A percentile compares a stretch with the other conserved stretches of the same genome.
Conservation (phyloP, 2,329 filamentous ascomycete genomes). For the Paraphoma chrysanthemicola region DNA sequence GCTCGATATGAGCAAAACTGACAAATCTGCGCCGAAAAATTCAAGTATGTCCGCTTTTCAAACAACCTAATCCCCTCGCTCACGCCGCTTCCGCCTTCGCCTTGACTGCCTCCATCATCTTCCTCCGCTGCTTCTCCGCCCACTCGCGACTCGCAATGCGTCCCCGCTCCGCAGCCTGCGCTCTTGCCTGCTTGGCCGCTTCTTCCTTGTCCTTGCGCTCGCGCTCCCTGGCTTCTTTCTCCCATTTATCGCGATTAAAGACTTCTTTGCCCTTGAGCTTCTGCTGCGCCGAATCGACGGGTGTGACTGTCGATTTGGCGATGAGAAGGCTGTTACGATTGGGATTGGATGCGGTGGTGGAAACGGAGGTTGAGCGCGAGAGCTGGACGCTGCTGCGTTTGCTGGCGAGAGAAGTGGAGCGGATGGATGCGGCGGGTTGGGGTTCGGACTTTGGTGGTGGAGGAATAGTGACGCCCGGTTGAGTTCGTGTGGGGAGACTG, state of each 20-base stretch:
- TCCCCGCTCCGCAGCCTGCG: constrained; percentile 55
- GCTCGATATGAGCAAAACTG: too few species aligned
- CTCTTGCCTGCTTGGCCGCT: constrained; percentile 54
- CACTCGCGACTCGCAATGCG: constrained; percentile 55
- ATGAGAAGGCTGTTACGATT: constrained; percentile 35
- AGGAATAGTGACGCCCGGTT: constrained; percentile 21
- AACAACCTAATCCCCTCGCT: background rate
- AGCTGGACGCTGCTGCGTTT: constrained; percentile 31
- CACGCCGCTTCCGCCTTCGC: constrained; percentile 4
- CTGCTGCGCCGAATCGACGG: constrained; percentile 38
- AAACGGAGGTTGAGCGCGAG: constrained; percentile 28
- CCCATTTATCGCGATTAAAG: constrained; percentile 53
- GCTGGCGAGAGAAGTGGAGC: constrained; percentile 22
- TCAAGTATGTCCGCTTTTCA: too few species aligned
- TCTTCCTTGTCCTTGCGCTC: constrained; percentile 56
- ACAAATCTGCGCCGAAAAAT: too few species aligned
- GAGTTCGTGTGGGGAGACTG: constrained; percentile 54
- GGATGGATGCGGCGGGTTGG: constrained; percentile 10
- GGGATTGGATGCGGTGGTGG: constrained; percentile 30
- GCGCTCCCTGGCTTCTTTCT: constrained; percentile 50
- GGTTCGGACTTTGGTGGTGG: constrained; percentile 11
- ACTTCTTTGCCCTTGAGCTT: constrained; percentile 54
- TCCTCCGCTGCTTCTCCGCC: constrained; percentile 57
- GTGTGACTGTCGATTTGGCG: constrained; percentile 33
- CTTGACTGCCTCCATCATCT: constrained; percentile 28